Percentiles rank a stretch among this genome's conserved stretches.
These are phyloP conservation scores for Nannochloropsis gaditana DNA, from an alignment of 108 stramenopile species.

Conservation along the genomic window DNA sequence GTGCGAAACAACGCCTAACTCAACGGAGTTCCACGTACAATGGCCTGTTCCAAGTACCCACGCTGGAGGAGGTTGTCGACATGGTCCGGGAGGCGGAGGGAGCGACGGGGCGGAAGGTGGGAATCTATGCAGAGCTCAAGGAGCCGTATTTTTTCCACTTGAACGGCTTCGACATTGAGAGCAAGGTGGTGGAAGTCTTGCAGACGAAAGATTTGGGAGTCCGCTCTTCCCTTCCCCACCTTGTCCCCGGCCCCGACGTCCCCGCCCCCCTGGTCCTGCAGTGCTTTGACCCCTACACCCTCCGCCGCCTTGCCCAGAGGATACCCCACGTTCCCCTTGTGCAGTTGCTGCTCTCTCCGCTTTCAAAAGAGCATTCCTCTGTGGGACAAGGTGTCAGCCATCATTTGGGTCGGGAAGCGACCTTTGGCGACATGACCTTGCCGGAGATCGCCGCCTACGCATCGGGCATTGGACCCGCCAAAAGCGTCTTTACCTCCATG, in stretches of 20 bases:
- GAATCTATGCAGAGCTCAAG: neutral
- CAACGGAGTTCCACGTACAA: constrained; percentile 52
- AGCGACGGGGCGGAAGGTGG: neutral
- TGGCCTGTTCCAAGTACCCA: constrained; percentile 61
- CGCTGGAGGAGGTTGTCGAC: constrained; percentile 60
- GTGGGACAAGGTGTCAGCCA: neutral
- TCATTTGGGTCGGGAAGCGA: neutral
- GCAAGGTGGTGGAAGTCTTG: neutral
- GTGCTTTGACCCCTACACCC: neutral
- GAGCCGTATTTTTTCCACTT: neutral
- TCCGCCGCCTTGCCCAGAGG: neutral
- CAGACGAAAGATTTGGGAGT: neutral
- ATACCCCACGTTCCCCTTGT: neutral
- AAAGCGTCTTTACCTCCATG: neutral
- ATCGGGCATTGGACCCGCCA: neutral
- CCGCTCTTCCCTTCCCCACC: neutral
- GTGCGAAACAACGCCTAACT: constrained; percentile 54
- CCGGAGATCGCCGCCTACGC: neutral
- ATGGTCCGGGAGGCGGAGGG: constrained; percentile 45
- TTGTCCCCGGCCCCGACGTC: neutral
- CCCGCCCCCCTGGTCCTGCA: neutral
- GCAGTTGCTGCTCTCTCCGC: neutral
- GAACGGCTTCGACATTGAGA: constrained; percentile 10
- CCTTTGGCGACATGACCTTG: neutral
- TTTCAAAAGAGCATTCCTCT: constrained; percentile 13